phyloP scores from a whole-genome alignment of 2,329 filamentous ascomycete genomes.

The Pestalotiopsis sp. region DNA sequence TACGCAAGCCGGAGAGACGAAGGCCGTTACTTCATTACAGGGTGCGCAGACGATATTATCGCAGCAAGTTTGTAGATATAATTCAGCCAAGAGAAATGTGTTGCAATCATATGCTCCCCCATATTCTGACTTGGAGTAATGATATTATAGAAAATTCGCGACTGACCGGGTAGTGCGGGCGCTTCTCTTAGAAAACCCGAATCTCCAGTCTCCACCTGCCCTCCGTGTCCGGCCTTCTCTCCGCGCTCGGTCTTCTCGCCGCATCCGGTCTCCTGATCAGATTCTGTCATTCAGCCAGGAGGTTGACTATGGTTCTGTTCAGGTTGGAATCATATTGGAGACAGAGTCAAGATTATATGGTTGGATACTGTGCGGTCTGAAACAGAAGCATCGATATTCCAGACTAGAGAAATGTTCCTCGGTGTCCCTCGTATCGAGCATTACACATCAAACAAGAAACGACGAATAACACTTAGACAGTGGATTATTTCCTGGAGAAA shows the following conservation, averaged over 20 bases:
- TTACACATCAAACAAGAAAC: too few relatives aligned
- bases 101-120: too few relatives aligned
- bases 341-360: neutral
- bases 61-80: too few relatives aligned
- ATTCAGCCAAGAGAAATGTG: too few relatives aligned
- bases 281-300: neutral
- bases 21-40: too few relatives aligned
- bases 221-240: neutral
- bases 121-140: neutral
- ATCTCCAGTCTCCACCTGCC: neutral
- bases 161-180: neutral
- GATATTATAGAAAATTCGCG: too few relatives aligned
- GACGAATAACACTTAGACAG: neutral
- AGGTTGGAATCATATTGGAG: neutral
- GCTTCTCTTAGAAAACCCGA: neutral
- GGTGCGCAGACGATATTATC: too few relatives aligned
- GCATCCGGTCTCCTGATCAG: neutral
- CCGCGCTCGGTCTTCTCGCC: neutral
- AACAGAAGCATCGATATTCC: too few relatives aligned
- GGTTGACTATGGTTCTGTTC: neutral
- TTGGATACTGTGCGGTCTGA: neutral
- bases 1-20: too few relatives aligned
- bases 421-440: too few relatives aligned
- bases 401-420: too few relatives aligned
- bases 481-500: neutral